Percentiles rank a stretch among this genome's conserved stretches.
These are phyloP conservation scores for Magnusiomyces magnusii DNA, from an alignment of 1,139 yeast species.

Conservation along the genomic window DNA sequence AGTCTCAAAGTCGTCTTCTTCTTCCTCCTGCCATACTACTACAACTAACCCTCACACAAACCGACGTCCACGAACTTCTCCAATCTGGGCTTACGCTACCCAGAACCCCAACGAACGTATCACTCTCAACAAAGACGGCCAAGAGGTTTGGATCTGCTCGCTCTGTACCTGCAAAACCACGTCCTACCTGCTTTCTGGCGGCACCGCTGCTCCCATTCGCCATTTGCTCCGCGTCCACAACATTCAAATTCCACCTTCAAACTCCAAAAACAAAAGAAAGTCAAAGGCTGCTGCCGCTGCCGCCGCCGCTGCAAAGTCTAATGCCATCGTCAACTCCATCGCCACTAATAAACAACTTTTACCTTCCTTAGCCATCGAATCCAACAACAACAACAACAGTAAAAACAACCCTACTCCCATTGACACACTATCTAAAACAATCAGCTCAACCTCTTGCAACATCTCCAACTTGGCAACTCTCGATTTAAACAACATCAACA, in stretches of 20 bases:
- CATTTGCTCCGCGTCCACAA: conserved; percentile 15
- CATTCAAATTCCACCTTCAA: conserved; percentile 4
- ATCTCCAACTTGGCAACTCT: not conserved
- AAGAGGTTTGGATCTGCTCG: conserved; percentile 16
- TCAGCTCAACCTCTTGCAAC: not conserved
- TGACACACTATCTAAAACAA: not conserved
- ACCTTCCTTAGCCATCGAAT: not conserved
- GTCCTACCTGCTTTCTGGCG: conserved; percentile 16
- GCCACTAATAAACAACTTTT: not conserved
- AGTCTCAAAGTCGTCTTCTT: not conserved
- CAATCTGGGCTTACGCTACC: conserved; percentile 16
- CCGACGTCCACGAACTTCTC: conserved; percentile 16
- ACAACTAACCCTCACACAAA: conserved; percentile 1
- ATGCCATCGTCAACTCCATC: too few species aligned
- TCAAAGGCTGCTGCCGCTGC: not conserved
- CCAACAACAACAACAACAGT: not conserved
- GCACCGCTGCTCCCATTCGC: conserved; percentile 18
- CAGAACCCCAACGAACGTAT: conserved; percentile 15
- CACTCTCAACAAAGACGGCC: conserved; percentile 15
- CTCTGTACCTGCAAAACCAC: conserved; percentile 15
- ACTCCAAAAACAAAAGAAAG: not conserved
- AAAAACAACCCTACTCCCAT: too few species aligned
- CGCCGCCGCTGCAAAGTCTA: too few species aligned
- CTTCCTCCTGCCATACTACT: too few species aligned
- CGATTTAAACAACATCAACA: not conserved